A percentile compares a stretch with the other conserved stretches of the same genome.
Evolutionary conservation across 2,329 filamentous ascomycete species (phyloP).

Genomic region (Verticillium nubilum): DNA sequence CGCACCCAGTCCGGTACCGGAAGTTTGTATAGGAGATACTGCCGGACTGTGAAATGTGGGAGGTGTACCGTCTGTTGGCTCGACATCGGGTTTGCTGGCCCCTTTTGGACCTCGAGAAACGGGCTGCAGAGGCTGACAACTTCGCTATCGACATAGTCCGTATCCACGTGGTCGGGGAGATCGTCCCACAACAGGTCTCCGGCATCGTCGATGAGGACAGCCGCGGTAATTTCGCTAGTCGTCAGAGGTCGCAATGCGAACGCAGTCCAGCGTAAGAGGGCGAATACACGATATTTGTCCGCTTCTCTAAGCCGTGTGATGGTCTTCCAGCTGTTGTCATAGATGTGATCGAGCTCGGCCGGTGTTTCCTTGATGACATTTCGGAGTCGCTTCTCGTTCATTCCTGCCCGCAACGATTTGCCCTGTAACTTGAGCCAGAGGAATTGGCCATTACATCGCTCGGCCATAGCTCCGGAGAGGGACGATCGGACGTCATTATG

Average conservation of each 20-base stretch:
- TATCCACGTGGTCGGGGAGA: slow-evolving; percentile 17
- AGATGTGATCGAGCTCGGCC: slow-evolving; percentile 19
- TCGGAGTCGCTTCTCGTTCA: slow-evolving; percentile 21
- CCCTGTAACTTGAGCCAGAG: slow-evolving; percentile 25
- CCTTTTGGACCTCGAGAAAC: slow-evolving; percentile 19
- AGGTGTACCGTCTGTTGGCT: slow-evolving; percentile 7
- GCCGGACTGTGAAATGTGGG: slow-evolving; percentile 14
- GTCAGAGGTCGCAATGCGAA: slow-evolving; percentile 17
- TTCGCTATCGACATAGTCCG: slow-evolving; percentile 22
- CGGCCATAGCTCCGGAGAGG: slow-evolving; percentile 17
- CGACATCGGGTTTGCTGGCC: accelerated
- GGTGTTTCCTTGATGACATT: slow-evolving; percentile 19
- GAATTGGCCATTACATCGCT: slow-evolving; percentile 26
- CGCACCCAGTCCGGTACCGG: neutral
- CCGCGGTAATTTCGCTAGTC: slow-evolving; percentile 17
- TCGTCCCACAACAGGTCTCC: slow-evolving; percentile 16
- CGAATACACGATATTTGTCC: slow-evolving; percentile 17
- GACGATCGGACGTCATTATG: slow-evolving; percentile 6
- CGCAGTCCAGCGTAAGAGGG: slow-evolving; percentile 22
- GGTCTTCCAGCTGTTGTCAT: slow-evolving; percentile 23
- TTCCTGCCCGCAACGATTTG: slow-evolving; percentile 15
- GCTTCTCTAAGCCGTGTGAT: slow-evolving; percentile 10
- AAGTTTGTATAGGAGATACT: slow-evolving; percentile 13
- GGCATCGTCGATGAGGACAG: slow-evolving; percentile 14
- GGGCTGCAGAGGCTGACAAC: slow-evolving; percentile 22